Evolutionary conservation across 108 stramenopile genomes (phyloP), one percentile per base, ranked within the genome.

Genomic region (Cyclotella kingstonii): DNA sequence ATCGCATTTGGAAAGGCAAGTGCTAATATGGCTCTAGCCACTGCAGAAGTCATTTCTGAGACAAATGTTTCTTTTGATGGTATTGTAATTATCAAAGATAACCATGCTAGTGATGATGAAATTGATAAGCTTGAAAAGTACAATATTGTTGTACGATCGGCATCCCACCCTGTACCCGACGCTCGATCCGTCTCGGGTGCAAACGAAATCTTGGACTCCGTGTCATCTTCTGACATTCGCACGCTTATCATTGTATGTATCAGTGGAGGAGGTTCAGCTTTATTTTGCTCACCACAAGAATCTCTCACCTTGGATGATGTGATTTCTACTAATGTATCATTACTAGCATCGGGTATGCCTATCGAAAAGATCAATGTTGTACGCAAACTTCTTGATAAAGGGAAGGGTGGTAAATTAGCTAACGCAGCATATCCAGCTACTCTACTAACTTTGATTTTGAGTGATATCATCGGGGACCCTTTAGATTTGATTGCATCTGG

Each of bases 391-490:
- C 55, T 93, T 28, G 88, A 90, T 56, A 50, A 72, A 27, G 91
- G 81, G 29, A 93, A 93, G 46, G 91, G 91, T 23, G 91, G 91
- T 5, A 64, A 77, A 57, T 59, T 93, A 22, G 84, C 86, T 4
- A 48, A 63, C 14, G 48, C 61, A 14, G 77, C 82, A 28, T 66
- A 79, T 74, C 84, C 88, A 8, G 82, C 83, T 0, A 74, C 82
- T 3, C 50, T 84, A 31, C 39, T 85, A 22, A 71, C 83, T 4
- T 65, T 90, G 28, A 80, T 90, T 2, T 57, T 86, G 70, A 81
- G 80, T 58, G 85, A 86, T 51, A 81, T 93, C n/a, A 74, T 93
- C 38, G 91, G 91, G n/a, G 91, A 93, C 78, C 88, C 88, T 25
- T 58, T 93, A 12, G 86, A 87, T 79, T 71, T 93, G 70, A 93